Conservation (phyloP, 2,329 filamentous ascomycete species). For the Sclerotinia minor region DNA sequence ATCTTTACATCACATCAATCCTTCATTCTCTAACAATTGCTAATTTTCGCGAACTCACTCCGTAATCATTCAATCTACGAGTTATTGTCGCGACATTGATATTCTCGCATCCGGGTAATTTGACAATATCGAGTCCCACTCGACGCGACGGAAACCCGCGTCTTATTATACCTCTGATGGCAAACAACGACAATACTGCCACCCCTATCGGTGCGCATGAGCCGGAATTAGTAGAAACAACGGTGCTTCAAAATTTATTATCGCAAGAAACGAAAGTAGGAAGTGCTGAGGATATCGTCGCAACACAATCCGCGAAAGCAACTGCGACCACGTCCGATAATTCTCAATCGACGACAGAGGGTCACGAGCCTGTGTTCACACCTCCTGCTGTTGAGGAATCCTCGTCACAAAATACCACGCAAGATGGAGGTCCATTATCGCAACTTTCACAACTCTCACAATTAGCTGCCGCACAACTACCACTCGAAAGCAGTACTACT, state of each 20-base stretch:
- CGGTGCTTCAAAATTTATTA: conserved; percentile 22
- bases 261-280: conserved; percentile 3
- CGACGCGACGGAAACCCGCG: conserved; percentile 36
- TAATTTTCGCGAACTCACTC: conserved; percentile 34
- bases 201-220: conserved; percentile 27
- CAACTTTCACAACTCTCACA: conserved; percentile 58
- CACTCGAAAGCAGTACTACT: conserved; percentile 30
- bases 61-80: conserved; percentile 26
- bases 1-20: conserved; percentile 28
- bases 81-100: conserved; percentile 28
- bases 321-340: conserved; percentile 43
- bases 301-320: conserved; percentile 18
- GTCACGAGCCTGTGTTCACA: conserved; percentile 45
- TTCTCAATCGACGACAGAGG: conserved; percentile 49
- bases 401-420: conserved; percentile 45
- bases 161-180: conserved; percentile 28
- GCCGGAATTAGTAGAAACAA: neutral
- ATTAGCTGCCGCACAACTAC: conserved; percentile 54
- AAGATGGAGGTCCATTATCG: conserved; percentile 52
- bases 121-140: conserved; percentile 28
- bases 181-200: conserved; percentile 33
- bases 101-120: conserved; percentile 27
- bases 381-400: conserved; percentile 43
- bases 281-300: neutral
- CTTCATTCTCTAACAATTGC: conserved; percentile 39